Evolutionary conservation across 192 early-diverging fungal genomes (phyloP).

Genomic region (Chytriomyces hyalinus): DNA sequence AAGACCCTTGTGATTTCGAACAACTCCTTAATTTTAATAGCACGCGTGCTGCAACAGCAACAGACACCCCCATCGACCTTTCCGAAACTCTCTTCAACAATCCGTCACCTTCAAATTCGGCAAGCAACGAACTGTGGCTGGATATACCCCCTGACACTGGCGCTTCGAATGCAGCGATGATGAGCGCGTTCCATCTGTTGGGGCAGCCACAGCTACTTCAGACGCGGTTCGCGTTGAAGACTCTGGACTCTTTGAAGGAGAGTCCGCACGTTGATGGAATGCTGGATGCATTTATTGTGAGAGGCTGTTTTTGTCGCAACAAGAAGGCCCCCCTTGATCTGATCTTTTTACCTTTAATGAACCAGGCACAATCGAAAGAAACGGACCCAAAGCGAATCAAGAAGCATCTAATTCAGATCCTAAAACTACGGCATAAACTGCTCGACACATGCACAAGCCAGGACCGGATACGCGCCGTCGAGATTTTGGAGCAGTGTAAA

Average conservation of each 20-base stretch:
- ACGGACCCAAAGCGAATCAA: slow-evolving; percentile 6
- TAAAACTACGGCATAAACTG: slow-evolving; percentile 3
- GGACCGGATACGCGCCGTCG: slow-evolving; percentile 3
- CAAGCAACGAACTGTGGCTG: not conserved
- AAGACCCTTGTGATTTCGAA: no score
- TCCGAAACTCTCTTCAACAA: not conserved
- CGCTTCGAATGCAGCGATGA: not conserved
- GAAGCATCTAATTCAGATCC: slow-evolving; percentile 12
- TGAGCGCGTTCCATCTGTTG: slow-evolving; percentile 6
- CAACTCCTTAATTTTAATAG: not conserved
- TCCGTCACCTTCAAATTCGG: not conserved
- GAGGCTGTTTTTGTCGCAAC: not conserved
- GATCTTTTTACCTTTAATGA: no score
- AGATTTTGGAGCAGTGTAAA: slow-evolving; percentile 20
- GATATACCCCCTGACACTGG: not conserved
- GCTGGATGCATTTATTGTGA: slow-evolving; percentile 13
- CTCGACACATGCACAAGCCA: slow-evolving; percentile 9
- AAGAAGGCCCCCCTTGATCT: no score
- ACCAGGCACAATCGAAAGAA: slow-evolving; percentile 9
- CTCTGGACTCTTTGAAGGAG: not conserved
- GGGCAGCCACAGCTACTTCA: slow-evolving; percentile 15
- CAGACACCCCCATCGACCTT: not conserved
- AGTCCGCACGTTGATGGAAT: not conserved
- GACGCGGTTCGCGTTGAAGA: slow-evolving; percentile 17
- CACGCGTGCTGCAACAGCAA: not conserved